These are phyloP conservation scores for Tricholomella constricta DNA, from an alignment of 768 basidiomycete species.

Conservation along the genomic window DNA sequence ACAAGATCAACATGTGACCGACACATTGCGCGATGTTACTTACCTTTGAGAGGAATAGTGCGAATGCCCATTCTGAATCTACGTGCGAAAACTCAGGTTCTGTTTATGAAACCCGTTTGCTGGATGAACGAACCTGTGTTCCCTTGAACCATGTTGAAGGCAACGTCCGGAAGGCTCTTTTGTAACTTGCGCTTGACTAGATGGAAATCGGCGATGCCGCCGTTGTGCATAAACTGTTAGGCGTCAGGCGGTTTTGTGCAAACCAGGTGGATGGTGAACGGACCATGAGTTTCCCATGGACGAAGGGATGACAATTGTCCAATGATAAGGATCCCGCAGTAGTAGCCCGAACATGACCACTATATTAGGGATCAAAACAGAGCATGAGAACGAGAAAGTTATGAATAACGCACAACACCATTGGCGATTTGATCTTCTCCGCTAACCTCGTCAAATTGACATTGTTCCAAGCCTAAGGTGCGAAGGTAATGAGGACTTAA, in stretches of 20 bases:
- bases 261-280: slow-evolving; percentile 13
- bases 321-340: slow-evolving; percentile 90
- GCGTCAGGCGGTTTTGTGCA: slow-evolving; percentile 3
- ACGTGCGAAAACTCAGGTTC: slow-evolving; percentile 23
- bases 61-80: slow-evolving; percentile 99
- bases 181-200: slow-evolving; percentile 83
- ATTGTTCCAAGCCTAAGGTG: slow-evolving; percentile 89
- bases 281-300: slow-evolving; percentile 91
- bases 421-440: slow-evolving; percentile 94
- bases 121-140: slow-evolving; percentile 70
- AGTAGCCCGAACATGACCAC: slow-evolving; percentile 91
- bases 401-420: slow-evolving; percentile 76
- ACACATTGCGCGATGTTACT: neutral
- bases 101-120: neutral
- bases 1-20: slow-evolving; percentile 6
- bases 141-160: slow-evolving; percentile 86
- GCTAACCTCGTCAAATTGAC: slow-evolving; percentile 90
- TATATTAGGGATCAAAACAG: slow-evolving; percentile 21
- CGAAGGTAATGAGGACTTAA: neutral
- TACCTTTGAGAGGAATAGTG: slow-evolving; percentile 84
- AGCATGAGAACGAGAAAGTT: neutral
- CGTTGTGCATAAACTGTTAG: slow-evolving; percentile 94
- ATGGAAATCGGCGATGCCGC: slow-evolving; percentile 84
- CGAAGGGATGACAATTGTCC: slow-evolving; percentile 96
- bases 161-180: slow-evolving; percentile 71